These are phyloP conservation scores for Rubroboletus satanas DNA, from an alignment of 768 basidiomycete species.

Conservation along the genomic window DNA sequence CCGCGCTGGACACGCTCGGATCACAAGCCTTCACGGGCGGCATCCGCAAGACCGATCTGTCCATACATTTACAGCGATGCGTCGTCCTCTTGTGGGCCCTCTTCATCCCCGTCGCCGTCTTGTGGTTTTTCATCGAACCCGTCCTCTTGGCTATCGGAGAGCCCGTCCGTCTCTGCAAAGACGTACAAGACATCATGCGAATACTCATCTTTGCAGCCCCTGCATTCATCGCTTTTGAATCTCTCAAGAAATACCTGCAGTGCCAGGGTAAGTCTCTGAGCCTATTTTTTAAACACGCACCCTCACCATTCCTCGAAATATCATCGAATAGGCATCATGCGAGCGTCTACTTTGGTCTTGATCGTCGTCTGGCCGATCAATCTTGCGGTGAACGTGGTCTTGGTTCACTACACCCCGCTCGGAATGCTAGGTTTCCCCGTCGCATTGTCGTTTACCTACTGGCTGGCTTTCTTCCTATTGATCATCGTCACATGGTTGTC, in stretches of 20 bases:
- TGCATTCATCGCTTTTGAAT: constrained; percentile 72
- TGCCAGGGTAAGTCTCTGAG: constrained; percentile 55
- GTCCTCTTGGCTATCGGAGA: constrained; percentile 63
- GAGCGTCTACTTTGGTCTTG: constrained; percentile 62
- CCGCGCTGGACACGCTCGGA: constrained; percentile 72
- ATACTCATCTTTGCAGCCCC: constrained; percentile 63
- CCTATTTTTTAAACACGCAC: neutral
- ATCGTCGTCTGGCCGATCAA: constrained; percentile 65
- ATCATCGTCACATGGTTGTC: constrained; percentile 48
- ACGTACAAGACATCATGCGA: constrained; percentile 64
- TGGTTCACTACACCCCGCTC: constrained; percentile 63
- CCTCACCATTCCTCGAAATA: neutral
- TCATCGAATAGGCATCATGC: constrained; percentile 59
- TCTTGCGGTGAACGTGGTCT: constrained; percentile 49
- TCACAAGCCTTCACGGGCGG: constrained; percentile 75
- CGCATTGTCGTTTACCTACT: constrained; percentile 66
- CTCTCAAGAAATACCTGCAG: constrained; percentile 75
- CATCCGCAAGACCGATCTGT: constrained; percentile 55
- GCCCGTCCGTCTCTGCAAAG: constrained; percentile 48
- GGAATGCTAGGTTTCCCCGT: constrained; percentile 64
- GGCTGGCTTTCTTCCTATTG: constrained; percentile 60
- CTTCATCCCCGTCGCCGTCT: constrained; percentile 54
- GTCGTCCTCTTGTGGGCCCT: constrained; percentile 60
- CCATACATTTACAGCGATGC: constrained; percentile 69
- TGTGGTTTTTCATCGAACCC: constrained; percentile 66